phyloP scores from a whole-genome alignment of 2,329 filamentous ascomycete genomes.

The Didymella arachidicola region DNA sequence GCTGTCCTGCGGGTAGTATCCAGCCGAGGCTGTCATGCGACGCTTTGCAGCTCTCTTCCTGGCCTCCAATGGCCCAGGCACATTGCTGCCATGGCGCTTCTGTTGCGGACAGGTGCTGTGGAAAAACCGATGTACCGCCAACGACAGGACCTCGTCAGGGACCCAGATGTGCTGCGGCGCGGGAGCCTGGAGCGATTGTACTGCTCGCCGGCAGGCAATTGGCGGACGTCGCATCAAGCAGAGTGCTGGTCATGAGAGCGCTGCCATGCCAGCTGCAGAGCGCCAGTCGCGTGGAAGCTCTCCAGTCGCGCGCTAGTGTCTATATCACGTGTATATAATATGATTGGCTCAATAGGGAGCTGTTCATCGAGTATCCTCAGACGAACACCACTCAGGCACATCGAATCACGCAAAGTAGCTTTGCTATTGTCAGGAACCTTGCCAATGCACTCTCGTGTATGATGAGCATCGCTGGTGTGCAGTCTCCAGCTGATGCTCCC shows the following conservation, averaged over 20 bases:
- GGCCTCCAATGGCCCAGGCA: conserved; percentile 70
- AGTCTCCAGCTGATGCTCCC: background rate
- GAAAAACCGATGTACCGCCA: conserved; percentile 61
- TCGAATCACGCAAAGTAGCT: background rate
- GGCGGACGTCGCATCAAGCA: conserved; percentile 58
- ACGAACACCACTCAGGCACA: background rate
- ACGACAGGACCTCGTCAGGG: conserved; percentile 63
- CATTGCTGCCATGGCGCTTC: conserved; percentile 65
- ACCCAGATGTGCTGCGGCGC: conserved; percentile 64
- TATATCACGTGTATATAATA: conserved; percentile 1
- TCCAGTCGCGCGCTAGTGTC: conserved; percentile 7
- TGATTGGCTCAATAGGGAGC: conserved; percentile 4
- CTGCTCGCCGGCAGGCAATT: conserved; percentile 60
- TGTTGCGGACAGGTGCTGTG: conserved; percentile 56
- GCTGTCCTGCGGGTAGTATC: conserved; percentile 48
- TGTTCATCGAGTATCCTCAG: background rate
- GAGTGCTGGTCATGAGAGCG: conserved; percentile 33
- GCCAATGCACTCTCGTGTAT: background rate
- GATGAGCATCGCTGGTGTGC: background rate
- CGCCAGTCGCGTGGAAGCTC: conserved; percentile 19
- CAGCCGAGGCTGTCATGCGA: conserved; percentile 58
- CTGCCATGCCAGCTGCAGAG: conserved; percentile 16
- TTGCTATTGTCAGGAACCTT: background rate
- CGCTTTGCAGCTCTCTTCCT: conserved; percentile 63
- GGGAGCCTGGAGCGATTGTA: conserved; percentile 53